Percentiles rank a stretch among this genome's conserved stretches.
phyloP scores from a whole-genome alignment of 306 rosid species.

The Abrus precatorius region DNA sequence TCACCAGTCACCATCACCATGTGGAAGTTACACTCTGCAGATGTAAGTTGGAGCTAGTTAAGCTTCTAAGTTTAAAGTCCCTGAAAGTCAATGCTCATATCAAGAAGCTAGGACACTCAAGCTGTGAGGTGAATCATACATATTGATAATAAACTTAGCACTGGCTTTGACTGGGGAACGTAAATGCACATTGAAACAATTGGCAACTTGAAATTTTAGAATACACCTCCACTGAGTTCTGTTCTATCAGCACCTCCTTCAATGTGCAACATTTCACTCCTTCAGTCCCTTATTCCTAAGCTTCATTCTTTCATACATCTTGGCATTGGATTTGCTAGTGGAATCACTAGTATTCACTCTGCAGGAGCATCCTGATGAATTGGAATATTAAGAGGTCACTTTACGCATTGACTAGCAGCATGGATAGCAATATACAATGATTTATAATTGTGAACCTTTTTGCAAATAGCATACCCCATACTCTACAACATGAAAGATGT shows the following conservation, averaged over 20 bases:
- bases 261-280: not conserved
- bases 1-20: constrained; percentile 7
- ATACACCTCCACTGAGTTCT: not conserved
- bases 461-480: not conserved
- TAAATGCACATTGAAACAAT: constrained; percentile 21
- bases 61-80: constrained; percentile 22
- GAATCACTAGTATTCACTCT: constrained; percentile 11
- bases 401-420: constrained; percentile 15
- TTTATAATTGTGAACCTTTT: constrained; percentile 2
- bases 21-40: constrained; percentile 20
- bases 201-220: constrained; percentile 31
- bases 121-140: constrained; percentile 6
- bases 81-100: constrained; percentile 25
- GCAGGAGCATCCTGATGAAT: not conserved
- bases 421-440: constrained; percentile 33
- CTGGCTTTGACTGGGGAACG: not conserved
- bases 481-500: constrained; percentile 13
- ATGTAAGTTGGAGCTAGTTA: not conserved
- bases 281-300: constrained; percentile 14
- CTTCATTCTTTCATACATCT: not conserved
- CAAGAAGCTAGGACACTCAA: constrained; percentile 12
- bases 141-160: constrained; percentile 1
- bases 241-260: not conserved
- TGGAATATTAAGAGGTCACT: constrained; percentile 6
- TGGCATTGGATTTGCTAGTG: constrained; percentile 20